Percentiles rank a stretch among this genome's conserved stretches.
These are phyloP conservation scores for Agrocybe praecox DNA, from an alignment of 768 basidiomycete genomes.

Conservation along the genomic window DNA sequence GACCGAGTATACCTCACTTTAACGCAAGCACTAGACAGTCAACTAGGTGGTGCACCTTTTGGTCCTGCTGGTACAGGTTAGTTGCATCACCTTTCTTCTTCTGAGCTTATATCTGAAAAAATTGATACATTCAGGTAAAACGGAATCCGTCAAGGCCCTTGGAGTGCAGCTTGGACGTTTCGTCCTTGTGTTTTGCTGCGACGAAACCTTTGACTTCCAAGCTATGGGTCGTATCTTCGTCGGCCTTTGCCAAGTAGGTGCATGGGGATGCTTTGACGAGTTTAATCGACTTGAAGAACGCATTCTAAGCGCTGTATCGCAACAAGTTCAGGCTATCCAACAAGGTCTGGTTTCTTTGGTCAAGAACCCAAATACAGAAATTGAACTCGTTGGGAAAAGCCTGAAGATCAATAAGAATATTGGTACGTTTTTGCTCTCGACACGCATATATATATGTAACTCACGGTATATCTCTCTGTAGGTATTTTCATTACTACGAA, in stretches of 20 bases:
- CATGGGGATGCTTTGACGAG: conserved; percentile 98
- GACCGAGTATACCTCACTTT: conserved; percentile 96
- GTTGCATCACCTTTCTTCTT: conserved; percentile 10
- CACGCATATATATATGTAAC: not conserved
- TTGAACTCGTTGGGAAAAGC: conserved; percentile 94
- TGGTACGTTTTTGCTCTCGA: conserved; percentile 44
- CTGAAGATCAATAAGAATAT: conserved; percentile 94
- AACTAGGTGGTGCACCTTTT: conserved; percentile 96
- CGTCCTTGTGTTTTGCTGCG: conserved; percentile 99
- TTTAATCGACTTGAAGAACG: conserved; percentile 98
- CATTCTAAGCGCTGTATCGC: conserved; percentile 96
- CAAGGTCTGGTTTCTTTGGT: conserved; percentile 86
- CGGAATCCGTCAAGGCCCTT: conserved; percentile 98
- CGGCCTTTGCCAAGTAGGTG: conserved; percentile 97
- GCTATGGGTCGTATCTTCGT: conserved; percentile 99
- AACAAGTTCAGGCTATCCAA: conserved; percentile 98
- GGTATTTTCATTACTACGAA: conserved; percentile 99
- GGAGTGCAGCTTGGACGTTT: conserved; percentile 97
- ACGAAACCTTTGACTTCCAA: conserved; percentile 99
- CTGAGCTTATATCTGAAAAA: too few relatives aligned
- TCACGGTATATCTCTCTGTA: conserved; percentile 25
- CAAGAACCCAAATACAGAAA: conserved; percentile 86
- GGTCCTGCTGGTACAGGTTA: conserved; percentile 96
- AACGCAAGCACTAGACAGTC: conserved; percentile 93
- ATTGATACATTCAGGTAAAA: too few relatives aligned